A percentile compares a stretch with the other conserved stretches of the same genome.
phyloP scores from a whole-genome alignment of 2,329 filamentous ascomycete genomes.

The Lachnellula willkommii region DNA sequence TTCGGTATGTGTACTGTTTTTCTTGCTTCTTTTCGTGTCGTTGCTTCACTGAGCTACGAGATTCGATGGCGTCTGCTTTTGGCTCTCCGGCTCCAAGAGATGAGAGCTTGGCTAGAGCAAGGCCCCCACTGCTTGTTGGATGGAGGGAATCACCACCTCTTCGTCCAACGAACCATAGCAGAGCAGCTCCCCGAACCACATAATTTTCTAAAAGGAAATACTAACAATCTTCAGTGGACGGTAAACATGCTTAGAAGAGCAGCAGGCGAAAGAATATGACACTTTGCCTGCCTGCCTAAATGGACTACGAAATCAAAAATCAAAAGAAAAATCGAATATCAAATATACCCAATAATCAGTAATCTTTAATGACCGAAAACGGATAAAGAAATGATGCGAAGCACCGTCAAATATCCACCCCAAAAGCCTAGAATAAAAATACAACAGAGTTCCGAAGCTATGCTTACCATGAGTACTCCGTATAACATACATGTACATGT shows the following conservation, averaged over 20 bases:
- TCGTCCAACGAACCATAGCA: no score
- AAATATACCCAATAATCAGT: no score
- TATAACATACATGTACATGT: no score
- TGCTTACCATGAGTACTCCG: no score
- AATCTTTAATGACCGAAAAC: no score
- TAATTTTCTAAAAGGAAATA: background rate
- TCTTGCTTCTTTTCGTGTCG: background rate
- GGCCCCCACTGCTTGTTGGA: background rate
- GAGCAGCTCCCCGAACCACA: background rate
- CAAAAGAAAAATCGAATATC: no score
- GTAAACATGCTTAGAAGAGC: conserved; percentile 8
- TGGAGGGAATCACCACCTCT: background rate
- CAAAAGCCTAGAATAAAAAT: no score
- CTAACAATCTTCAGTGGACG: conserved; percentile 5
- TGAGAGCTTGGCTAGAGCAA: background rate
- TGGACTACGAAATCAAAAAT: no score
- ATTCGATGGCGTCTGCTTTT: background rate
- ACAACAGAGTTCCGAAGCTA: no score
- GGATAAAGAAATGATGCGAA: no score
- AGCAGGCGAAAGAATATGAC: conserved; percentile 3
- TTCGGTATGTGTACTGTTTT: conserved; percentile 4
- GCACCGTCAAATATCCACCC: no score
- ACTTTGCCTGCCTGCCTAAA: no score
- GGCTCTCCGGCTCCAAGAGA: background rate
- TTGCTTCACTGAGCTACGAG: background rate